Percentiles rank a stretch among this genome's conserved stretches.
Conservation (phyloP, 345 rosid species). For the Murraya koenigii region DNA sequence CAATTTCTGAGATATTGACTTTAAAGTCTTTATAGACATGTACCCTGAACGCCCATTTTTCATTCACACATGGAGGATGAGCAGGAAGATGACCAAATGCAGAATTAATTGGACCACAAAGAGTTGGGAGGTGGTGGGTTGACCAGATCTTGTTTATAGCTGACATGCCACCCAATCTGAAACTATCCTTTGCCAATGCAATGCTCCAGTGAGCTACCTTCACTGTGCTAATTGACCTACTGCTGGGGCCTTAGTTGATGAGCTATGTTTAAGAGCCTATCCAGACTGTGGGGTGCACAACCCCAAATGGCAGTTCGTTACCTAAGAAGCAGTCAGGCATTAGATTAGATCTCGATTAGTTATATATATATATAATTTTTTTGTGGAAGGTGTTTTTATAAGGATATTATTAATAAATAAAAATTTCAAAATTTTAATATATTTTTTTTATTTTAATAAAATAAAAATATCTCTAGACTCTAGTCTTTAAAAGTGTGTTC, state of each 20-base stretch:
- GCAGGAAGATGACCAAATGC: neutral
- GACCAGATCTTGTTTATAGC: neutral
- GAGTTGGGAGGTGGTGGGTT: neutral
- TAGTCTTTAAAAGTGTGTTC: too few relatives aligned
- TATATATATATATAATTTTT: too few relatives aligned
- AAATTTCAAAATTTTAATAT: too few relatives aligned
- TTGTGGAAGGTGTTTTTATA: too few relatives aligned
- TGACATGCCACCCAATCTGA: neutral
- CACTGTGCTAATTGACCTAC: neutral
- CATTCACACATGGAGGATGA: neutral
- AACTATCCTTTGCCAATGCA: neutral
- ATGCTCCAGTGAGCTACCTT: neutral
- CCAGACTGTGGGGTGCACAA: too few relatives aligned
- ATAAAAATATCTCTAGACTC: too few relatives aligned
- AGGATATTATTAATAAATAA: too few relatives aligned
- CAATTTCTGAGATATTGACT: neutral
- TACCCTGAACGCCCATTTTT: neutral
- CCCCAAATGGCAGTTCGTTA: too few relatives aligned
- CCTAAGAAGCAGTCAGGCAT: too few relatives aligned
- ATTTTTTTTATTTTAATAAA: too few relatives aligned
- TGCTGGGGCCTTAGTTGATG: neutral
- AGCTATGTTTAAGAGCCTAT: too few relatives aligned
- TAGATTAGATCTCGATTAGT: too few relatives aligned
- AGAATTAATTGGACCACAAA: neutral
- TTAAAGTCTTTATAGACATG: neutral